Evolutionary conservation across 2,329 filamentous ascomycete genomes (phyloP), one percentile per base, ranked within the genome.

Genomic region (Ophiosphaerella korrae): DNA sequence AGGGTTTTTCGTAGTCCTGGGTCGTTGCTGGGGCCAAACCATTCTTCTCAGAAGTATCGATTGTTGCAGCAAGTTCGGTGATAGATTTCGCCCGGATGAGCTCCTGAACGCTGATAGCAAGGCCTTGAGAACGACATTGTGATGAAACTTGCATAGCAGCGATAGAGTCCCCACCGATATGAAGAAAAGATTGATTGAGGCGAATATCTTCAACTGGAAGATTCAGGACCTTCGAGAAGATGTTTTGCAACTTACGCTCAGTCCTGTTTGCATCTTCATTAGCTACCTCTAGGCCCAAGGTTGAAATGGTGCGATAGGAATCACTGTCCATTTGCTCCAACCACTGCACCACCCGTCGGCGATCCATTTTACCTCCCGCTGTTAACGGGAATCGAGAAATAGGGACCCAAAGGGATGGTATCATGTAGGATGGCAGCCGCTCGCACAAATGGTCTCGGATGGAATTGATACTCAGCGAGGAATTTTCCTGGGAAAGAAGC

Each of bases 111-210:
- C 58, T 68, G 23, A 71, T 60, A 2, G 63, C 59, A 16, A 71
- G 47, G 7, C 64, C 66, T 33, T 70, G 59, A 4, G 66, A 58
- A 18, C 67, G 65, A 36, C 67, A 70, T 42, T 66, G 62, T 3
- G 67, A 69, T 1, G 63, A 67, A 16, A 71, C 67, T 46, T 71
- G 68, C 68, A 73, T 73, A 4, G 69, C 69, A 32, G 68, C 64
- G 45, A 73, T 73, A 3, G 63, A 67, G 41, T 73, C 70, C n/a
- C 70, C 69, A 12, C 70, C 69, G 7, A 72, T 53, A 38, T 70
- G 68, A 29, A 73, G 41, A 51, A 73, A 73, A 0, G 66, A 69
- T 42, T 69, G 66, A 16, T 66, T 71, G 23, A 70, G 57, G 8
- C 66, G 57, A n/a, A 72, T 57, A 21, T 68, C 62, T 39, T 63